Conservation (phyloP, 176 grass and related monocot species). For the Zea luxurians region DNA sequence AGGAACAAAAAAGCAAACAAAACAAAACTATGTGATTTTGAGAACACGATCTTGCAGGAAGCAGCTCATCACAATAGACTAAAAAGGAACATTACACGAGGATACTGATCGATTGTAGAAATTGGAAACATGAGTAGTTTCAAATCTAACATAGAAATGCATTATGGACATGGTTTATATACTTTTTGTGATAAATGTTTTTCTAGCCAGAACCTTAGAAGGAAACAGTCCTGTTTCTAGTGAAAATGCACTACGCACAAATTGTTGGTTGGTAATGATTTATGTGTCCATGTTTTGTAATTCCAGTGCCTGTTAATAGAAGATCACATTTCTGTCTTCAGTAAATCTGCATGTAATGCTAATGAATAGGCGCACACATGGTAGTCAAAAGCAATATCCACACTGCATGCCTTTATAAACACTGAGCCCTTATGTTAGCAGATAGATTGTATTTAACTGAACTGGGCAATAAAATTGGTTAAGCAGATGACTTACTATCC, state of each 20-base stretch:
- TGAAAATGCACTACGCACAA: not conserved
- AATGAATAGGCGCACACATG: constrained; percentile 18
- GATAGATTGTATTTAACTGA: constrained; percentile 24
- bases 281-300: not conserved
- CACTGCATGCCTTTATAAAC: not conserved
- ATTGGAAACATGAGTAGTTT: not conserved
- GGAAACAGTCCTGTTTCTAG: not conserved
- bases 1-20: not conserved
- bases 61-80: constrained; percentile 26
- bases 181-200: constrained; percentile 2
- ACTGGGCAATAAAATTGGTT: constrained; percentile 26
- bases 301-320: constrained; percentile 16
- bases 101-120: not conserved
- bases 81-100: constrained; percentile 34
- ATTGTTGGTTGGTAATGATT: not conserved
- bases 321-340: not conserved
- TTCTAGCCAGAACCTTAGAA: not conserved
- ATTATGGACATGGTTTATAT: not conserved
- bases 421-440: not conserved
- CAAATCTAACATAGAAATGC: constrained; percentile 5
- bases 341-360: not conserved
- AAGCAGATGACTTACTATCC: constrained; percentile 61
- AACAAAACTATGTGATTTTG: not conserved
- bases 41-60: constrained; percentile 20
- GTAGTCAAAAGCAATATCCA: constrained; percentile 14